Base-by-base conservation (phyloP, 345 rosid genomes). In the Geranium brycei region DNA sequence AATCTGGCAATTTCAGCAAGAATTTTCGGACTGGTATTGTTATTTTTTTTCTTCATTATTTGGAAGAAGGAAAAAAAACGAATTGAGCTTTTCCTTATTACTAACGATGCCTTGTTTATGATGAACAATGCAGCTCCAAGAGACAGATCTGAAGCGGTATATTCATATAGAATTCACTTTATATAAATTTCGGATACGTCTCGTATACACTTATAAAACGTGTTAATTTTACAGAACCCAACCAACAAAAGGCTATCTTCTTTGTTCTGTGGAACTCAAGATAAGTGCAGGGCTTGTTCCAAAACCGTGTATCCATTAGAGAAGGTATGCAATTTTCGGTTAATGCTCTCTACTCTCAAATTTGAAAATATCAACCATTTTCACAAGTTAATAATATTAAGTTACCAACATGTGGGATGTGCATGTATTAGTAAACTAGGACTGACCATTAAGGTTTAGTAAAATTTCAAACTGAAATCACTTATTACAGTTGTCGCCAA, bases 301-400 rank as follows among this genome's bases (percentile, higher is more conserved):
- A 93, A 93, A 72, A 91, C 95, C 5, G 97, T 91, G 8, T 93
- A 91, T 51, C 99, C 99, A 1, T 77, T 90, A 31, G 99, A 93
- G 77, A 93, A 93, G 99, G 97, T 89, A 63, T 15, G 78, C 38
- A 16, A 15, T 19, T 19, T 7, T 23, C 28, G 28, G 28, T 23
- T 23, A 2, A 23, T 23, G 1, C 28, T 23, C 28, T 23, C 28
- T 23, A 23, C 28, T 23, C 28, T 23, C 28, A 23, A 23, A 23
- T 23, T 23, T 23, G 2, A 23, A 23, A 31, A 17, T 61, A 3
- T 47, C 16, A 61, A 16, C 16, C 35, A 38, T 0, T 23, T 23
- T 23, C 28, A 23, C 28, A 23, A 23, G 28, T 23, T 23, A 23
- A 23, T 0, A 23, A 23, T 23, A 23, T 23, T 23, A 23, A 23